These are phyloP conservation scores for Xylaria sp. DNA, from an alignment of 2,329 filamentous ascomycete genomes.

Conservation along the genomic window DNA sequence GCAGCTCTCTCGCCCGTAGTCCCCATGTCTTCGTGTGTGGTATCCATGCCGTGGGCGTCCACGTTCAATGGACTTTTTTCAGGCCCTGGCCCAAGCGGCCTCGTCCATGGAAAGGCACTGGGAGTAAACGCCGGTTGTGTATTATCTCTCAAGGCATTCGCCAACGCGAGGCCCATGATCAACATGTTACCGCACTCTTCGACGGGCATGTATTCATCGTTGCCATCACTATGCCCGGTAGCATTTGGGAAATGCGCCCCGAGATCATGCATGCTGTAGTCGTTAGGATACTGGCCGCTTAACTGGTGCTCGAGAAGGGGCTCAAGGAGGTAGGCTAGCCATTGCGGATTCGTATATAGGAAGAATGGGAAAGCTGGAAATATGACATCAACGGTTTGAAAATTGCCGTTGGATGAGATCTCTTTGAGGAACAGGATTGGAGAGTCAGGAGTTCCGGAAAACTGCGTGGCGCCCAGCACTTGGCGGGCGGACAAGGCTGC, in stretches of 20 bases:
- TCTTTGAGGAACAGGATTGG: slow-evolving; percentile 86
- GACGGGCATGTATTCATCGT: slow-evolving; percentile 79
- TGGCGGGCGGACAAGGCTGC: slow-evolving; percentile 82
- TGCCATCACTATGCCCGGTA: slow-evolving; percentile 76
- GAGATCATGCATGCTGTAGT: slow-evolving; percentile 82
- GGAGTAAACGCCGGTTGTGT: slow-evolving; percentile 68
- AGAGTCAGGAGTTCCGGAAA: slow-evolving; percentile 76
- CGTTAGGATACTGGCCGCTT: slow-evolving; percentile 85
- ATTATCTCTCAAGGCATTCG: slow-evolving; percentile 77
- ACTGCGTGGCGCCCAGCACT: slow-evolving; percentile 81
- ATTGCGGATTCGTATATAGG: slow-evolving; percentile 83
- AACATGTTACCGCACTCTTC: slow-evolving; percentile 82
- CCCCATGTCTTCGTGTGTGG: slow-evolving; percentile 64
- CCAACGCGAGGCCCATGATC: slow-evolving; percentile 80
- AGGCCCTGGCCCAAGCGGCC: slow-evolving; percentile 33
- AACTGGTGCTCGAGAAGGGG: slow-evolving; percentile 84
- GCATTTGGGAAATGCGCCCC: slow-evolving; percentile 79
- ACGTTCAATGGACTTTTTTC: slow-evolving; percentile 37
- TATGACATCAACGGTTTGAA: slow-evolving; percentile 88
- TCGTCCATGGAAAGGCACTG: slow-evolving; percentile 46
- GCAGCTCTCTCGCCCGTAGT: slow-evolving; percentile 58
- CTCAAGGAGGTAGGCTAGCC: slow-evolving; percentile 82
- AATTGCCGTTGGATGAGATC: slow-evolving; percentile 86
- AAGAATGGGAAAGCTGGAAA: slow-evolving; percentile 90
- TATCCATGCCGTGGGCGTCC: slow-evolving; percentile 64